A percentile compares a stretch with the other conserved stretches of the same genome.
phyloP scores from a whole-genome alignment of 1,139 yeast genomes.

The Nakaseomyces uthaithaninus region DNA sequence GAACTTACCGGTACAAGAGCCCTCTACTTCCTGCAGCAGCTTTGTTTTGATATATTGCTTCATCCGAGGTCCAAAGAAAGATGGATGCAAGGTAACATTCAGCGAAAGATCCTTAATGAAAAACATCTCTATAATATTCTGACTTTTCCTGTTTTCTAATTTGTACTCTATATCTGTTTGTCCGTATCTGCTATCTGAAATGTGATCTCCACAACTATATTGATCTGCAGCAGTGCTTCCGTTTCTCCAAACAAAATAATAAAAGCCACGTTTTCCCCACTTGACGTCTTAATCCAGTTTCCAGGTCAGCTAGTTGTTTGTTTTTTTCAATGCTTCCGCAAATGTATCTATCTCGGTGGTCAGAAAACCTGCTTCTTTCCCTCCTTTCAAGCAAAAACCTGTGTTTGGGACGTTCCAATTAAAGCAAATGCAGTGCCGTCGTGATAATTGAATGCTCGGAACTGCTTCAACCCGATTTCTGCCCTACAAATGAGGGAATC shows the following conservation, averaged over 20 bases:
- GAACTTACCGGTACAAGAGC: constrained; percentile 97
- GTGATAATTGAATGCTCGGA: no score
- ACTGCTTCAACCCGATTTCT: no score
- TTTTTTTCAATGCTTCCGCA: background rate
- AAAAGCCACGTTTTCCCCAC: no score
- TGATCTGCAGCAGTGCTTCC: no score
- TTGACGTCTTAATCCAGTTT: no score
- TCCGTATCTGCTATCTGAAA: constrained; percentile 35
- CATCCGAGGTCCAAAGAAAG: constrained; percentile 97
- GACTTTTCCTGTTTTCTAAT: constrained; percentile 2
- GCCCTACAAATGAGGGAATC: no score
- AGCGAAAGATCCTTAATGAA: constrained; percentile 77
- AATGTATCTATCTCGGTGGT: background rate
- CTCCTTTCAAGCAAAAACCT: background rate
- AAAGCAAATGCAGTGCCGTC: no score
- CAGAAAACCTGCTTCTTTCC: background rate
- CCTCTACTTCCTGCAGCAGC: constrained; percentile 90
- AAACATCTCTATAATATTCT: no score
- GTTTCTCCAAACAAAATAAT: no score
- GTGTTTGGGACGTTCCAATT: no score
- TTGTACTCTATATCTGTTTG: background rate
- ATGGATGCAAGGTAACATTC: constrained; percentile 89
- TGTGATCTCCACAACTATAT: constrained; percentile 96
- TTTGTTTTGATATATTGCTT: constrained; percentile 85
- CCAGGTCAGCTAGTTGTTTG: no score